Evolutionary conservation across 1,284 basidiomycete species (phyloP), one percentile per base, ranked within the genome.

Genomic region (Ustilago esculenta): DNA sequence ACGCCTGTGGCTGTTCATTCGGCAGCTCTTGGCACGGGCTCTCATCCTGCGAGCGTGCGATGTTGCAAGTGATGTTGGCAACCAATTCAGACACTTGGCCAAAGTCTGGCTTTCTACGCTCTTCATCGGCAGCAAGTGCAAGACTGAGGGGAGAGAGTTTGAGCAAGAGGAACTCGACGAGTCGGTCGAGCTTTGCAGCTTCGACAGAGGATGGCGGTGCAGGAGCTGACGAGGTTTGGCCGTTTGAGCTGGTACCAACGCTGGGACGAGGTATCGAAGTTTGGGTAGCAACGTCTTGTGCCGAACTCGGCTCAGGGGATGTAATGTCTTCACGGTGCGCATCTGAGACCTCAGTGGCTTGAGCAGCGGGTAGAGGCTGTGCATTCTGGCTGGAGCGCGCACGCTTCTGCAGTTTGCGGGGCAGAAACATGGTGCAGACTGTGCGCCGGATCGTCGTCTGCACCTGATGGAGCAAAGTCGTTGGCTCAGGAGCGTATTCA

Each of bases 401-500:
- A 5, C 50, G 54, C 21, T 50, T 58, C 33, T 65, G 54, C 41
- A 65, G 50, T 42, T 65, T 65, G 17, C 61, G 54, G 14, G 61
- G 61, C 37, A 65, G 21, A 23, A 65, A 65, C 61, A 65, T 65
- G 36, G 6, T 11, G 24, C 18, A 32, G 17, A 9, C 7, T 29
- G 7, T 29, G 27, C 27, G 12, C 27, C 27, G 27, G 27, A 29
- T 29, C 27, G n/a, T n/a, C n/a, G n/a, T n/a, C n/a, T n/a, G n/a
- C n/a, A n/a, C n/a, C n/a, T n/a, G n/a, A n/a, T n/a, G n/a, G n/a
- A n/a, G n/a, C n/a, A n/a, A n/a, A n/a, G n/a, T n/a, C n/a, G n/a
- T n/a, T n/a, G n/a, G n/a, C n/a, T n/a, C n/a, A n/a, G n/a, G n/a
- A n/a, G n/a, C n/a, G n/a, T n/a, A n/a, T n/a, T n/a, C n/a, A n/a